Evolutionary conservation across 129 eudicot species (phyloP), one percentile per base, ranked within the genome.

Genomic region (Chrysanthemum makinoi): DNA sequence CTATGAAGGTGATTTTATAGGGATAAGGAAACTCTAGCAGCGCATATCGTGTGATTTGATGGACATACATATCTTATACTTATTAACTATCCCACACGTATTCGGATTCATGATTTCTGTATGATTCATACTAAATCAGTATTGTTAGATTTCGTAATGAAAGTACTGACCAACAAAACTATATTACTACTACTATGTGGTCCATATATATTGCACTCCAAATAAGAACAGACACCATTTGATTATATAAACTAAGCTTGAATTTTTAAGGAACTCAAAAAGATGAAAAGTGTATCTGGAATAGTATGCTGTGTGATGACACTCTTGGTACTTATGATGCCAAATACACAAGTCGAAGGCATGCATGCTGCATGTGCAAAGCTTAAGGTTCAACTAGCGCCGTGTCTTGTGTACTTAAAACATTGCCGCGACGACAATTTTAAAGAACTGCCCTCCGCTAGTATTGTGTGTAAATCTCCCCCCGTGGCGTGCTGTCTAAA

Each of bases 351-450:
- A 14, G 79, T 57, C 6, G 43, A 46, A 56, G 68, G 73, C 0
- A 15, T 39, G 48, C 7, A 3, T 19, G 9, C 17, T 46, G 3
- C 39, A 13, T 75, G 79, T 9, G 4, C 67, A 14, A 24, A 26
- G 65, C 61, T 57, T 17, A 66, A 28, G 30, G 16, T n/a, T 57
- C 19, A n/a, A 11, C 17, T 75, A 55, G 10, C 28, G 66, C 35
- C 79, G 57, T 75, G 73, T 58, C 16, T 66, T 47, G 10, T 44
- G 47, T 52, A 75, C 65, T 14, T 75, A 60, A 26, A 28, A 54
- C 46, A 28, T 17, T 75, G 79, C 3, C 60, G 19, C 3, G 58
- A 13, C 2, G 10, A 22, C 13, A 30, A 11, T 17, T 66, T 59
- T 66, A 47, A 24, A 24, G 6, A 49, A 19, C 15, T 18, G 4